These are phyloP conservation scores for Thelonectria discophora DNA, from an alignment of 2,329 filamentous ascomycete genomes.

Conservation along the genomic window DNA sequence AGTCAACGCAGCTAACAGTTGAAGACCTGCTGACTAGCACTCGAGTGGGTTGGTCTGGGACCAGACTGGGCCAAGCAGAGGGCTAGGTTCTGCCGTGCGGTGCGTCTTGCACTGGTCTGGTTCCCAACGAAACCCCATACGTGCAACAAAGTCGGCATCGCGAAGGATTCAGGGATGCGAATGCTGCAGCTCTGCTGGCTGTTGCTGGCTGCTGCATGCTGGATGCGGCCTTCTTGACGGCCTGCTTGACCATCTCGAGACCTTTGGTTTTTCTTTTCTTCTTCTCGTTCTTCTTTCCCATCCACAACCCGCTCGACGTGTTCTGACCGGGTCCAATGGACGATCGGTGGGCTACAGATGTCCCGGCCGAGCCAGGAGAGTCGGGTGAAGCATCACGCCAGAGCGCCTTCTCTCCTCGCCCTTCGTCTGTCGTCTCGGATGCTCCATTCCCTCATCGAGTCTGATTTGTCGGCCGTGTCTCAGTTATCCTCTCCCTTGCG, in stretches of 20 bases:
- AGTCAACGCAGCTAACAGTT: conserved; percentile 17
- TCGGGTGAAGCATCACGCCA: conserved; percentile 4
- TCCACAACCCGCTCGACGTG: conserved; percentile 1
- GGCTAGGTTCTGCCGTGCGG: background rate
- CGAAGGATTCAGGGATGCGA: conserved; percentile 16
- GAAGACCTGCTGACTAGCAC: conserved; percentile 7
- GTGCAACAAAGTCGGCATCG: background rate
- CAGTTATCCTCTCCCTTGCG: conserved; percentile 6
- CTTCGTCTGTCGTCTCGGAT: background rate
- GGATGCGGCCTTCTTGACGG: conserved; percentile 1
- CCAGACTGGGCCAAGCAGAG: conserved; percentile 9
- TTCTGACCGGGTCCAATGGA: conserved; percentile 16
- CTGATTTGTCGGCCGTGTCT: background rate
- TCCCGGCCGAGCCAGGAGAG: conserved; percentile 10
- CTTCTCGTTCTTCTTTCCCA: background rate
- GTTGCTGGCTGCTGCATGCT: background rate
- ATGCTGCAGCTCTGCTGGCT: background rate
- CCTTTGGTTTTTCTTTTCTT: background rate
- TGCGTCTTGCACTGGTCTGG: too few species aligned
- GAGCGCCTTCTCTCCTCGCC: background rate
- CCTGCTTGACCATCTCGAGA: background rate
- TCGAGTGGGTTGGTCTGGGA: conserved; percentile 13
- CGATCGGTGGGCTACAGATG: conserved; percentile 5
- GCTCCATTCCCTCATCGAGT: too few species aligned
- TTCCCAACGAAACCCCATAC: conserved; percentile 1